A percentile compares a stretch with the other conserved stretches of the same genome.
These are phyloP conservation scores for Strobilomyces confusus DNA, from an alignment of 768 basidiomycete genomes.

Conservation along the genomic window DNA sequence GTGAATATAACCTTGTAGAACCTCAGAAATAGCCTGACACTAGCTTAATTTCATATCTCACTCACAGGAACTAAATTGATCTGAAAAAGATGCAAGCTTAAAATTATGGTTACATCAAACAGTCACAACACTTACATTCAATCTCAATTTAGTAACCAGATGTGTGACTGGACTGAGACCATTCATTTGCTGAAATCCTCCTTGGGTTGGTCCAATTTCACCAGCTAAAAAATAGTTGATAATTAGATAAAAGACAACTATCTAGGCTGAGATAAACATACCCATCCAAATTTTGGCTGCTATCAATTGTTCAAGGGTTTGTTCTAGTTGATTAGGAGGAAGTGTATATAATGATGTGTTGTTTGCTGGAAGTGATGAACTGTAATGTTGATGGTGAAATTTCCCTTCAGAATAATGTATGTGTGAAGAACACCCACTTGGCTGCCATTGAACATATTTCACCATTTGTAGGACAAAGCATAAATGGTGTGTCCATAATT, in stretches of 20 bases:
- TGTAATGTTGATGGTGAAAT: neutral
- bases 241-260: no score
- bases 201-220: neutral
- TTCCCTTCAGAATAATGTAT: no score
- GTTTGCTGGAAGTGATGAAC: neutral
- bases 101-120: neutral
- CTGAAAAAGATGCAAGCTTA: neutral
- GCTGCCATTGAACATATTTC: neutral
- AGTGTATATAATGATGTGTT: neutral
- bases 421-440: neutral
- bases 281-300: constrained; percentile 13
- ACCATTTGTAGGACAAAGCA: neutral
- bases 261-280: neutral
- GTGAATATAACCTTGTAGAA: neutral
- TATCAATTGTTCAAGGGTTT: neutral
- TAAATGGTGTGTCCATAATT: neutral
- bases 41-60: neutral
- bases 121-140: no score
- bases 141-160: no score
- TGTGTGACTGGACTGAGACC: neutral
- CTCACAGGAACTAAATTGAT: constrained; percentile 17
- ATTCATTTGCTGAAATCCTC: constrained; percentile 1
- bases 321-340: neutral
- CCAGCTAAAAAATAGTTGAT: neutral
- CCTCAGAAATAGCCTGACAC: neutral